phyloP scores from a whole-genome alignment of 352 stramenopile species.

The Globisporangium acanthophoron region DNA sequence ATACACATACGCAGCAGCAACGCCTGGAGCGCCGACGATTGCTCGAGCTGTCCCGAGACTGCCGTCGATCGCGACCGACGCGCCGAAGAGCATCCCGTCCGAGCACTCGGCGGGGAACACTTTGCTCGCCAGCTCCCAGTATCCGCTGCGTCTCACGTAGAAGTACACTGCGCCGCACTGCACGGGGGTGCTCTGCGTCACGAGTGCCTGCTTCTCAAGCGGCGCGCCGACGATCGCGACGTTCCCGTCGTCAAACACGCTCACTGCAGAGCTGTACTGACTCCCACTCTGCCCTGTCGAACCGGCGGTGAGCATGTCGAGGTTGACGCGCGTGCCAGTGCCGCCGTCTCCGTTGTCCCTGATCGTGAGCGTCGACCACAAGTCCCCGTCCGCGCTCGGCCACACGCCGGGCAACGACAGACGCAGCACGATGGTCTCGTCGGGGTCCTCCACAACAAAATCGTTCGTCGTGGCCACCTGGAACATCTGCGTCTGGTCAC shows the following conservation, averaged over 20 bases:
- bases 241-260: constrained; percentile 58
- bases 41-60: constrained; percentile 46
- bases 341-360: constrained; percentile 89
- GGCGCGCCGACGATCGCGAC: constrained; percentile 65
- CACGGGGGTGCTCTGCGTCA: constrained; percentile 7
- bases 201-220: constrained; percentile 26
- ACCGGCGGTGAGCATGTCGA: constrained; percentile 48
- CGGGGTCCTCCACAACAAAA: constrained; percentile 84
- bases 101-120: constrained; percentile 41
- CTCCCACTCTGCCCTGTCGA: constrained; percentile 27
- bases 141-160: constrained; percentile 50
- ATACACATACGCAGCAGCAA: constrained; percentile 50
- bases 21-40: constrained; percentile 66
- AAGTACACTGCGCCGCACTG: constrained; percentile 66
- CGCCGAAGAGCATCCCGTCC: constrained; percentile 48
- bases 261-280: constrained; percentile 46
- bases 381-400: constrained; percentile 78
- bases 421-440: constrained; percentile 88
- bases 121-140: constrained; percentile 65
- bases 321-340: constrained; percentile 61
- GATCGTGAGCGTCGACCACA: constrained; percentile 88
- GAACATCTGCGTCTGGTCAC: constrained; percentile 51
- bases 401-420: constrained; percentile 92
- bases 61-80: constrained; percentile 66
- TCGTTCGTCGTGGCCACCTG: constrained; percentile 87